Evolutionary conservation across 73 alveolate genomes (phyloP).

Genomic region (Breviolum minutum): DNA sequence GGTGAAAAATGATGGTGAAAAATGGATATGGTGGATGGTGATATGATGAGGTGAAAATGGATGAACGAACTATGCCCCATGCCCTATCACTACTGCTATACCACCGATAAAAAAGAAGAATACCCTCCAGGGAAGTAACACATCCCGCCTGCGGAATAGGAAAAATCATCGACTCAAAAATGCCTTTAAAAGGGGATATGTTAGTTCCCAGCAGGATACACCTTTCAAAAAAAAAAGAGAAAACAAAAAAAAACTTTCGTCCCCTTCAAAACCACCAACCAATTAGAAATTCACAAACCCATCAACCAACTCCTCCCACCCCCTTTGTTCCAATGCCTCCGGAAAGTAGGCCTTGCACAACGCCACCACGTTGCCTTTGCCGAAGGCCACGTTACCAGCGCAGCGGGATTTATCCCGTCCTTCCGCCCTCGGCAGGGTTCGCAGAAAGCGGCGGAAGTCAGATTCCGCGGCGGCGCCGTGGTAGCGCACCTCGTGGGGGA

Average conservation of each 20-base stretch:
- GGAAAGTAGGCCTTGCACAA: slow-evolving; percentile 36
- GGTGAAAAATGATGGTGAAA: too few species aligned
- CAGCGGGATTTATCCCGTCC: not conserved
- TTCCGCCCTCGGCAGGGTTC: not conserved
- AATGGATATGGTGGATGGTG: too few species aligned
- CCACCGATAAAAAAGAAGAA: too few species aligned
- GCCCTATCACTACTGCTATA: too few species aligned
- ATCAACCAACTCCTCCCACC: not conserved
- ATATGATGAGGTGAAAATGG: too few species aligned
- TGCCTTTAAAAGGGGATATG: too few species aligned
- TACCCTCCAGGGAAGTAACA: too few species aligned
- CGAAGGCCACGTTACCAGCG: not conserved
- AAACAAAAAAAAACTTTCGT: not conserved
- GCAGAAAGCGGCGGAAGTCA: slow-evolving; percentile 32
- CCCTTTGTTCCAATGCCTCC: not conserved
- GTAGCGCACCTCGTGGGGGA: slow-evolving; percentile 8
- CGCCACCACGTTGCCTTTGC: not conserved
- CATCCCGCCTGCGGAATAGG: too few species aligned
- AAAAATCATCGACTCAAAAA: too few species aligned
- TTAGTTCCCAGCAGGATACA: too few species aligned
- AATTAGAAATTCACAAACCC: not conserved
- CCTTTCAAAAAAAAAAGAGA: too few species aligned
- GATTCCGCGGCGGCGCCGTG: not conserved
- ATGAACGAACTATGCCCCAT: too few species aligned
- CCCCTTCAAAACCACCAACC: not conserved